A percentile compares a stretch with the other conserved stretches of the same genome.
phyloP scores from a whole-genome alignment of 2,329 filamentous ascomycete genomes.

The Neopestalotiopsis clavispora region DNA sequence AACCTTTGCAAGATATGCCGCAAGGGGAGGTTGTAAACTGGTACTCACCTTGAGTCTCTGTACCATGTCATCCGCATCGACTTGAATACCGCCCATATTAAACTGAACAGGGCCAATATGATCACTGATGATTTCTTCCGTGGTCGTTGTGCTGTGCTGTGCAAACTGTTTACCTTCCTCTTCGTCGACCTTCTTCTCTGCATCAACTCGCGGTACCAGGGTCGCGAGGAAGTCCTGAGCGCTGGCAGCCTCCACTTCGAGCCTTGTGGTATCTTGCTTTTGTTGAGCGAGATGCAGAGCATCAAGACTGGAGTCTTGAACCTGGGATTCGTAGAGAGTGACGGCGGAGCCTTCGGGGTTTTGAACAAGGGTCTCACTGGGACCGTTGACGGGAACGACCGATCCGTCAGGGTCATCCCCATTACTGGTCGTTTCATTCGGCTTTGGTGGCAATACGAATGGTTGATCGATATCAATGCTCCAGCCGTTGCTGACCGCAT shows the following conservation, averaged over 20 bases:
- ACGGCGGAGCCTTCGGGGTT: conserved; percentile 66
- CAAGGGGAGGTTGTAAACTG: neutral
- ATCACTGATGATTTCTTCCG: conserved; percentile 62
- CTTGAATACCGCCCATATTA: conserved; percentile 97
- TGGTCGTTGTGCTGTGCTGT: conserved; percentile 30
- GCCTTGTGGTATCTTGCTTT: conserved; percentile 45
- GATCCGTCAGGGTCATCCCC: neutral
- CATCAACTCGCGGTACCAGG: conserved; percentile 79
- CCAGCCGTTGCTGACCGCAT: conserved; percentile 85
- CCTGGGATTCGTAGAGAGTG: conserved; percentile 77
- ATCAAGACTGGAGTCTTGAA: conserved; percentile 74
- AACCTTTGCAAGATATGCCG: neutral
- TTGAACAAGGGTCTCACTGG: conserved; percentile 32
- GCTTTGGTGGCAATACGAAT: conserved; percentile 40
- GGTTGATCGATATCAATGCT: conserved; percentile 76
- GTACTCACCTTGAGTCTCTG: conserved; percentile 78
- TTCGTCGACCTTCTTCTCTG: conserved; percentile 59
- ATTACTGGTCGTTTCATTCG: conserved; percentile 25
- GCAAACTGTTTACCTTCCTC: conserved; percentile 43
- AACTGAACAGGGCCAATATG: conserved; percentile 96
- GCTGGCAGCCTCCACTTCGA: conserved; percentile 72
- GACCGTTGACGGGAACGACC: conserved; percentile 24
- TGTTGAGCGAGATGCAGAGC: conserved; percentile 60
- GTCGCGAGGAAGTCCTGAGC: conserved; percentile 77
- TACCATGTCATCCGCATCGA: conserved; percentile 92